Percentiles rank a stretch among this genome's conserved stretches.
phyloP scores from a whole-genome alignment of 2,329 filamentous ascomycete species.

The Periconia sp. region DNA sequence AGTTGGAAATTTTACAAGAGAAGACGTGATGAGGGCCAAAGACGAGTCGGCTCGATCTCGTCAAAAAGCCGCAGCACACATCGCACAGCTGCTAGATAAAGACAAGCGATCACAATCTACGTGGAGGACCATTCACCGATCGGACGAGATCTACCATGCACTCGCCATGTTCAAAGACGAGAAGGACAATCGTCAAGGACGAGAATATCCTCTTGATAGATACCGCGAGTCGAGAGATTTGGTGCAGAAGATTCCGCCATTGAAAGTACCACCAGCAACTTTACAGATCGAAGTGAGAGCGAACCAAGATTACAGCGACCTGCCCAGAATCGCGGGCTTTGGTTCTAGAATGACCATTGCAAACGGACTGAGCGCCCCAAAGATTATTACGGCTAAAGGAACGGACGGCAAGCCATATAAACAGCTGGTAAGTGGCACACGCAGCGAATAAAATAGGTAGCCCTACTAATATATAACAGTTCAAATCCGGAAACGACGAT shows the following conservation, averaged over 20 bases:
- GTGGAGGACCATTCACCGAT: constrained; percentile 73
- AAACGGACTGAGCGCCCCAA: constrained; percentile 87
- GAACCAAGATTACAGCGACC: constrained; percentile 71
- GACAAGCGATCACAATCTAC: constrained; percentile 56
- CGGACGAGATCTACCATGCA: constrained; percentile 65
- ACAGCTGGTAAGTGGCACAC: constrained; percentile 64
- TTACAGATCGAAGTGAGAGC: constrained; percentile 77
- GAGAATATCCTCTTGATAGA: constrained; percentile 65
- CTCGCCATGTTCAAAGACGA: constrained; percentile 68
- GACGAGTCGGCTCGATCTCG: constrained; percentile 76
- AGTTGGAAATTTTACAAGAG: constrained; percentile 58
- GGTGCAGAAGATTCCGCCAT: constrained; percentile 62
- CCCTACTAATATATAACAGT: constrained; percentile 49
- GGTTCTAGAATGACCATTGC: constrained; percentile 80
- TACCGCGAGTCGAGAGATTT: constrained; percentile 65
- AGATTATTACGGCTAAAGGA: constrained; percentile 81
- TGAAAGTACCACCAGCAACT: constrained; percentile 82
- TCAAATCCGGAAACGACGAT: constrained; percentile 95
- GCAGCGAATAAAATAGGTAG: too few species aligned
- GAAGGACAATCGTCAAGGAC: constrained; percentile 67
- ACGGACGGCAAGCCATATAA: constrained; percentile 80
- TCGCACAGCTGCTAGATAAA: constrained; percentile 63
- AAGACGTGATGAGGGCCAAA: constrained; percentile 57
- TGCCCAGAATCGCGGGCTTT: constrained; percentile 75
- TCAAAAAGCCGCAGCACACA: constrained; percentile 68